Evolutionary conservation across 176 grass and related monocot genomes (phyloP), one percentile per base, ranked within the genome.

Genomic region (Leersia perrieri): DNA sequence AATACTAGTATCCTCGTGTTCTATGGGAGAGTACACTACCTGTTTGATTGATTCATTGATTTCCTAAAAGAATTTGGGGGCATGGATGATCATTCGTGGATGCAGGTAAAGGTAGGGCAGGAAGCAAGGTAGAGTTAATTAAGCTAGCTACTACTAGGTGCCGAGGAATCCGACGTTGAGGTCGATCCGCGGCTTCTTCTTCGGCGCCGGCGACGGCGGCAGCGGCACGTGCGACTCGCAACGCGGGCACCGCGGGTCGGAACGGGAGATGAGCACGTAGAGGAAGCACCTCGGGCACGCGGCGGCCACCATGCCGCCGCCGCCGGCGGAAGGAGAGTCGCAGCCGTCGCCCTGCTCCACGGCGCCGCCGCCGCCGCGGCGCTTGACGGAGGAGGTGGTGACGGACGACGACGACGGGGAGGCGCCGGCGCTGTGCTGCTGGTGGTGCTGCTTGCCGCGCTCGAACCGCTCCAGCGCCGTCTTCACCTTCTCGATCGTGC

Each of bases 211-310:
- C 0, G 84, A 33, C 5, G 84, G 72, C 9, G 76, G 68, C 10
- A 75, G 75, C 12, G 97, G 88, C 39, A 99, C 93, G 70, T 87
- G 91, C 20, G 89, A 88, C 72, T 86, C 90, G 76, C 97, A 99
- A 29, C 87, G 81, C 9, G 97, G 97, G 79, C 97, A 99, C 69
- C 90, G 82, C 0, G 97, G 97, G 63, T 93, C 87, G 34, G 75
- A 86, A 57, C 87, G 90, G 8, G 97, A 86, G 85, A 99, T 95
- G 79, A 99, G 75, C 73, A 99, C 97, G 88, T 96, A 99, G 14
- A 99, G 82, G 76, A 96, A 89, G 86, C 97, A 99, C 25, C 84
- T 80, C 18, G 97, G 89, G 86, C 97, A 99, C 47, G 93, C 97
- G 7, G 93, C 93, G 7, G 93, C 97, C 72, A 91, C 85, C 90